Percentiles rank a stretch among this genome's conserved stretches.
phyloP scores from a whole-genome alignment of 805 yeast species.

The Lachancea quebecensis region DNA sequence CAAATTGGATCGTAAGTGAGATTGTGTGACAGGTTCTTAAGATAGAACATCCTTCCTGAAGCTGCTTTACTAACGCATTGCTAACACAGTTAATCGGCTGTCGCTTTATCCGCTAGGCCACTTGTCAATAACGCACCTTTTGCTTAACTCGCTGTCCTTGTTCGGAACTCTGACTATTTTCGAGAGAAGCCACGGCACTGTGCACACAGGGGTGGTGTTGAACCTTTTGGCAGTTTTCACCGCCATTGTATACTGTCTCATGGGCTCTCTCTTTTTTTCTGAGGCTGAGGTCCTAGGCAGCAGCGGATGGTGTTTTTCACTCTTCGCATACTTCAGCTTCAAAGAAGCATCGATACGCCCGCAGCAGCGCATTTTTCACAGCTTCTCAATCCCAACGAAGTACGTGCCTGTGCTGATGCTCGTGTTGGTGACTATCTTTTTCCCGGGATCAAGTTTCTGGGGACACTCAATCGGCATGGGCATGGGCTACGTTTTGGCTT shows the following conservation, averaged over 20 bases:
- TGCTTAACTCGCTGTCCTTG: constrained; percentile 51
- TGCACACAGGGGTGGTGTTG: constrained; percentile 74
- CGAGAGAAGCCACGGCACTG: constrained; percentile 74
- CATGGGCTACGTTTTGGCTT: constrained; percentile 58
- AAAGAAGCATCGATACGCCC: constrained; percentile 38
- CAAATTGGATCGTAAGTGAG: constrained; percentile 33
- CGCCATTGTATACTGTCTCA: constrained; percentile 53
- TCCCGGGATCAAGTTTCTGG: constrained; percentile 63
- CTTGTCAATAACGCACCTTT: constrained; percentile 50
- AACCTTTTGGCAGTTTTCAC: constrained; percentile 64
- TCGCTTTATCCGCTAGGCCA: constrained; percentile 74
- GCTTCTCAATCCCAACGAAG: constrained; percentile 49
- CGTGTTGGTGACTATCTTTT: constrained; percentile 41
- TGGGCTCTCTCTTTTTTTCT: constrained; percentile 43
- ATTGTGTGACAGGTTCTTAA: too few species aligned
- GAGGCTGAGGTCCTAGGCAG: constrained; percentile 54
- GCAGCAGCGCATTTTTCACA: constrained; percentile 34
- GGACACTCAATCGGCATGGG: constrained; percentile 67
- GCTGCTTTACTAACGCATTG: constrained; percentile 1
- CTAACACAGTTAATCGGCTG: constrained; percentile 21
- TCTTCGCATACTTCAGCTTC: constrained; percentile 55
- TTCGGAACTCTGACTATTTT: constrained; percentile 55
- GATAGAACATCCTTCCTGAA: not conserved
- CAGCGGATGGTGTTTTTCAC: constrained; percentile 67
- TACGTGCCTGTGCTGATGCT: constrained; percentile 50